Base-by-base conservation (phyloP, 2,329 filamentous ascomycete species). In the Grosmannia clavigera region DNA sequence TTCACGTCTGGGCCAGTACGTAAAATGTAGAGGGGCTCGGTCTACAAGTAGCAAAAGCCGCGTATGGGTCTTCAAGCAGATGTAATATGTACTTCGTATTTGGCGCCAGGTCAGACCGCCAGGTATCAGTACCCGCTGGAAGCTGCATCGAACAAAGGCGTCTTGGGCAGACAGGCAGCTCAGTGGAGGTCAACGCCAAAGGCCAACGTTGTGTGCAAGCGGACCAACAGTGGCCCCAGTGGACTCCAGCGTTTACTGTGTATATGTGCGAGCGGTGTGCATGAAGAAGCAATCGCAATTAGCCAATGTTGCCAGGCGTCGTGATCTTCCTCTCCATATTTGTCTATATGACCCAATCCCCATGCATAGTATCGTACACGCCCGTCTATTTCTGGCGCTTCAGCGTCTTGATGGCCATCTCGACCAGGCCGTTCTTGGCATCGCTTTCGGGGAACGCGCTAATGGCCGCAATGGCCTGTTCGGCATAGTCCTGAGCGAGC, bases 321-420 rank as follows among this genome's bases (percentile, higher is more conserved):
- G 25, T 27, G 7, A 27, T 40, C 12, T 38, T 40, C 33, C 11
- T 38, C 53, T 55, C 33, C 43, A 12, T 19, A 3, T 54, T 54
- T 54, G 52, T 54, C 29, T 55, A 55, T 38, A 51, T 51, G 46
- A 6, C 10, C 29, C 53, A 16, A 46, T 43, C 33, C 55, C 22
- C 27, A 38, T 58, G 27, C n/a, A 14, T 43, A 12, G 33, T 58
- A 59, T 54, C 46, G 43, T 58, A 57, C 55, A 57, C 19, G 38
- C 14, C 31, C 19, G 14, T 19, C 40, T 62, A 97, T 74, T 96
- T 96, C 71, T 90, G 81, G 68, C 92, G 82, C 74, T 90, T 86
- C 77, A 96, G 83, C 19, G 92, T 91, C 77, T 96, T 96, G 67
- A 86, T 82, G 66, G 91, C 95, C 90, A 97, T 96, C 69, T 96